Base-by-base conservation (phyloP, 2,329 filamentous ascomycete species). In the Chaetomium sp. region DNA sequence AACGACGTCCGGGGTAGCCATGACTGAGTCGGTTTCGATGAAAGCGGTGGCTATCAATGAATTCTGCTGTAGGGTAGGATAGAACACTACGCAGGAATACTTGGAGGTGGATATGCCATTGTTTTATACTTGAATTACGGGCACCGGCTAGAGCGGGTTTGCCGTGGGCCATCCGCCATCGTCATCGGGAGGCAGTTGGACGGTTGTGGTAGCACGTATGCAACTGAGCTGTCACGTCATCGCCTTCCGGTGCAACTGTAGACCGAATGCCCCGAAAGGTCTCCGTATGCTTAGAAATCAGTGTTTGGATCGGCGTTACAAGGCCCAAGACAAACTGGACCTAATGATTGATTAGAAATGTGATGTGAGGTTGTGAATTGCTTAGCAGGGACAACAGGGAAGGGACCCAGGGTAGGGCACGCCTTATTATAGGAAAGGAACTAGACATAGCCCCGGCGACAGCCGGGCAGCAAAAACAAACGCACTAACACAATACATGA, bases 1-100 rank as follows among this genome's bases (percentile, higher is more conserved):
- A 19, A 58, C 33, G 16, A 67, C 65, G 33, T 63, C 63, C 19
- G 60, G 62, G 42, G 67, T 45, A 42, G 67, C 67, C 67, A 68
- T 68, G 54, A n/a, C 63, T 65, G 63, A 67, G 54, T 12, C 60
- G n/a, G 7, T 55, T 12, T 12, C n/a, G 27, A 19, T 21, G 21
- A 19, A 13, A 45, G 21, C 35, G 38, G 23, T 7, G 42, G 55
- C 5, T 27, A 8, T 33, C 38, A 19, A 56, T 25, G n/a, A 19
- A 23, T 4, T 25, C 19, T 13, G 4, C 10, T 21, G 33, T 19
- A 19, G 3, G 31, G 53, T 13, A 25, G 33, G 42, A n/a, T 42
- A 16, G 38, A 19, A 42, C n/a, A 19, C 38, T 25, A 50, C 9
- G 2, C 5, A 58, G 49, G 38, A 49, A 7, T 16, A 16, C 27